These are phyloP conservation scores for Mortierella sp. DNA, from an alignment of 371 early-diverging fungal genomes.

Conservation along the genomic window DNA sequence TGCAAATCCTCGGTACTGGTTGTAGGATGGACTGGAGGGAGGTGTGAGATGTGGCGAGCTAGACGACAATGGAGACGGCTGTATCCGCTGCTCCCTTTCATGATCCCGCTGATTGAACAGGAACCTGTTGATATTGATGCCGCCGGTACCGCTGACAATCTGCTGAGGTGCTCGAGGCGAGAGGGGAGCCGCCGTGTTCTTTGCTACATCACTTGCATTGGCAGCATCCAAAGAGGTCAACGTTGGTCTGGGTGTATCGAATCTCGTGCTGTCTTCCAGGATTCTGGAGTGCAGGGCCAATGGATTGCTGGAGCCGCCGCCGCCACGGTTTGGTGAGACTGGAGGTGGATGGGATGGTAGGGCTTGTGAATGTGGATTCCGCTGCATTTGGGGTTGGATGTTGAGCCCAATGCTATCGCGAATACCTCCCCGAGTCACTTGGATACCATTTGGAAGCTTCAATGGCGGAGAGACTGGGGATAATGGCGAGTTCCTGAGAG, in stretches of 20 bases:
- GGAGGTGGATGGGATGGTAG: constrained; percentile 28
- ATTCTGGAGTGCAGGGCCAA: constrained; percentile 38
- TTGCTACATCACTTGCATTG: not conserved
- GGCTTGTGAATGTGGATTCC: not conserved
- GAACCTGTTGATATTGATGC: constrained; percentile 17
- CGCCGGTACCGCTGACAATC: no score
- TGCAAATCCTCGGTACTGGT: constrained; percentile 23
- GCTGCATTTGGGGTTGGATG: constrained; percentile 1
- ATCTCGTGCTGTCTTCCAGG: constrained; percentile 38
- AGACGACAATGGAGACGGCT: constrained; percentile 22
- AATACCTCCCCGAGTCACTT: constrained; percentile 27
- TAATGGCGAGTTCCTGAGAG: not conserved
- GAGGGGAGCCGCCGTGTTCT: constrained; percentile 9
- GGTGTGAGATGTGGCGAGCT: constrained; percentile 26
- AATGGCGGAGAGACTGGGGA: constrained; percentile 10
- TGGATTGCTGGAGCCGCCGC: constrained; percentile 14
- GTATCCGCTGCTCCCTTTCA: constrained; percentile 22
- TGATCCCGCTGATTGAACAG: constrained; percentile 12
- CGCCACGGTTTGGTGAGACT: constrained; percentile 29
- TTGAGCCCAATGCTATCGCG: constrained; percentile 36
- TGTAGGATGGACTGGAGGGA: constrained; percentile 8
- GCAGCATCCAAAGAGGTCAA: constrained; percentile 16
- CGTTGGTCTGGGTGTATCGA: constrained; percentile 43
- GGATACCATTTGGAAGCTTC: constrained; percentile 20
- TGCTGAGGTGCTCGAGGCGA: constrained; percentile 16